phyloP scores from a whole-genome alignment of 176 grass and related monocot genomes.

The Carex scoparia region DNA sequence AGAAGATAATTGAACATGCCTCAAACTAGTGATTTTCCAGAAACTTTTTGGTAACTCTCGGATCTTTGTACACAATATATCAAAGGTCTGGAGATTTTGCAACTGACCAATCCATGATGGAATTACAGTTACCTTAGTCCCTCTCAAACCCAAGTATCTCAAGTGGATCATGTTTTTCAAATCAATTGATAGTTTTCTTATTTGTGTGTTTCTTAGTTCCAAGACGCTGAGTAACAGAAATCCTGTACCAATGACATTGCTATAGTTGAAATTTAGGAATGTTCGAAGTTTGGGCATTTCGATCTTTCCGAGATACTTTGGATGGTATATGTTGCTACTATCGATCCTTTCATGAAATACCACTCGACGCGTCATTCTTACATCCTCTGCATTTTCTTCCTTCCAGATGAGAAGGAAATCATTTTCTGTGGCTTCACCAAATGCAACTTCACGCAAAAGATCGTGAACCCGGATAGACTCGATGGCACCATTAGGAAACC shows the following conservation, averaged over 20 bases:
- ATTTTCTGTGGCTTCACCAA: too few relatives aligned
- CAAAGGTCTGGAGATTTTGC: background rate
- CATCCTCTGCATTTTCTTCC: too few relatives aligned
- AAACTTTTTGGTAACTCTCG: background rate
- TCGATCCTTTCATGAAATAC: too few relatives aligned
- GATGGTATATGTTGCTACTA: too few relatives aligned
- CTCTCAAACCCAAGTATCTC: background rate
- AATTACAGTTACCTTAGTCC: background rate
- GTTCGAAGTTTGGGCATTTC: too few relatives aligned
- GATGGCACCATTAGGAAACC: background rate
- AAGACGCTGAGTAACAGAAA: background rate
- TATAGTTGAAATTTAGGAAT: too few relatives aligned
- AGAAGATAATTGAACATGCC: background rate
- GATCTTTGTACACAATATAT: fast-evolving
- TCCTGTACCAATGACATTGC: background rate
- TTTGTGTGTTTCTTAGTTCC: background rate
- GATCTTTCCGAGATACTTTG: too few relatives aligned
- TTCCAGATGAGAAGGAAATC: too few relatives aligned
- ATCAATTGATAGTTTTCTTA: background rate
- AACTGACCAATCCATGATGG: background rate
- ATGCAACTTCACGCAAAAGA: too few relatives aligned
- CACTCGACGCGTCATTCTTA: too few relatives aligned
- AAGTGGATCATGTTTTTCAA: background rate
- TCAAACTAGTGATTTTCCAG: background rate
- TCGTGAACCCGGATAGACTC: background rate